A percentile compares a stretch with the other conserved stretches of the same genome.
phyloP scores from a whole-genome alignment of 805 yeast species.

The Schwanniomyces yamadae region DNA sequence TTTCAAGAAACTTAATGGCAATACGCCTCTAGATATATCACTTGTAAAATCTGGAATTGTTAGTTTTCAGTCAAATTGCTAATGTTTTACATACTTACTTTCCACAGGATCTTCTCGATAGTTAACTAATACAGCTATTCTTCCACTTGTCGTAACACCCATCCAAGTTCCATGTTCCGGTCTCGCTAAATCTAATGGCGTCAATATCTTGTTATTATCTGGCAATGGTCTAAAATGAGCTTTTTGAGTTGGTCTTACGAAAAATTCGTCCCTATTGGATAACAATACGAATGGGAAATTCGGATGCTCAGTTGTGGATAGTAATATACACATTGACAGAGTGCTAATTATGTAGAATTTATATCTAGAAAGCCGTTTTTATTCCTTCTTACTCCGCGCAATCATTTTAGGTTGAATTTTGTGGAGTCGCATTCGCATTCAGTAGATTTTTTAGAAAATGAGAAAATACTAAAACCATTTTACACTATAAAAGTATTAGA shows the following conservation, averaged over 20 bases:
- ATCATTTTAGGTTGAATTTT: not conserved
- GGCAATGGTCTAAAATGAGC: constrained; percentile 41
- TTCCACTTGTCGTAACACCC: constrained; percentile 61
- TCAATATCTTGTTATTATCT: constrained; percentile 42
- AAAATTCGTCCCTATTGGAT: constrained; percentile 87
- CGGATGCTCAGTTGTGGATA: constrained; percentile 67
- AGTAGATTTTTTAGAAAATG: constrained; percentile 1
- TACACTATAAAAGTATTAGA: not conserved
- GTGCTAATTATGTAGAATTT: not conserved
- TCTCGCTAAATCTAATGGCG: constrained; percentile 75
- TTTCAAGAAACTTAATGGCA: constrained; percentile 47
- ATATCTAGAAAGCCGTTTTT: not conserved
- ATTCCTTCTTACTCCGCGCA: not conserved
- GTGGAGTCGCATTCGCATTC: not conserved
- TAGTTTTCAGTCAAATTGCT: constrained; percentile 10
- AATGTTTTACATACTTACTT: constrained; percentile 14
- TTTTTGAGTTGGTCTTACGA: constrained; percentile 66
- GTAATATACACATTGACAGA: constrained; percentile 69
- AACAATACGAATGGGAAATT: constrained; percentile 72
- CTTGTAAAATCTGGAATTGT: constrained; percentile 21
- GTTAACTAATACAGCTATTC: constrained; percentile 74
- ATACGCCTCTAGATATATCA: constrained; percentile 51
- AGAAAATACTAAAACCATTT: constrained; percentile 1
- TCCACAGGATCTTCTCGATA: constrained; percentile 49
- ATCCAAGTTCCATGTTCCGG: constrained; percentile 90